Percentiles rank a stretch among this genome's conserved stretches.
Conservation (phyloP, 2,329 filamentous ascomycete genomes). For the Diaporthe longicolla region DNA sequence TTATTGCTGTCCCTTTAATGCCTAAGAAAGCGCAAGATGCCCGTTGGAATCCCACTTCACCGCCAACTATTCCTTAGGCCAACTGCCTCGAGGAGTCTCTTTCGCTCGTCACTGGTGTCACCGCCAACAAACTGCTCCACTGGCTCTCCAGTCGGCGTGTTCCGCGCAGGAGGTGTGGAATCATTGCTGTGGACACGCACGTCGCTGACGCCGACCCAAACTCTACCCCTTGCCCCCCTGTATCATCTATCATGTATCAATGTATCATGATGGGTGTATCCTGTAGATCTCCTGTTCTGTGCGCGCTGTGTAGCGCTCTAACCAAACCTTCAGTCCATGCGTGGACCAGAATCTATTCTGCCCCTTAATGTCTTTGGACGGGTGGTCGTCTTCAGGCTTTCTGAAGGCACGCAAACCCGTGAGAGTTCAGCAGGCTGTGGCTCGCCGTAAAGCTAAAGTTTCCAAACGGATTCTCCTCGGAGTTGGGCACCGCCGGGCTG, state of each 20-base stretch:
- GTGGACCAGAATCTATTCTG: background rate
- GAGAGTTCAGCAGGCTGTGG: slow-evolving; percentile 59
- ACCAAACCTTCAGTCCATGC: background rate
- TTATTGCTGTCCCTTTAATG: background rate
- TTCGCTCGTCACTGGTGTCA: background rate
- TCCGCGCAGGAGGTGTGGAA: background rate
- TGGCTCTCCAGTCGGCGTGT: background rate
- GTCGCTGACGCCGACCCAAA: slow-evolving; percentile 10
- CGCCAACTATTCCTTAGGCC: background rate
- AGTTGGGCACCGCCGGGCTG: slow-evolving; percentile 52
- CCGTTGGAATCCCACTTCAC: slow-evolving; percentile 2
- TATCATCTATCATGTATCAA: background rate
- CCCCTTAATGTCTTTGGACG: background rate
- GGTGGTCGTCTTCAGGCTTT: background rate
- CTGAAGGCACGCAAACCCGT: slow-evolving; percentile 39
- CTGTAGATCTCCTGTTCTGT: background rate
- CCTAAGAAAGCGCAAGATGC: background rate
- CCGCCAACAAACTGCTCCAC: background rate
- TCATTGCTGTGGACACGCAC: slow-evolving; percentile 17
- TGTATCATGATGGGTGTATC: slow-evolving; percentile 19
- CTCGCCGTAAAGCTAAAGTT: slow-evolving; percentile 76
- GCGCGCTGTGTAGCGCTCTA: background rate
- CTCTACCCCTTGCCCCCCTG: background rate
- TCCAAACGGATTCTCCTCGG: slow-evolving; percentile 70
- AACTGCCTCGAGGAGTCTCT: background rate